Conservation (phyloP, 164 flowering plant species). For the Liriodendron chinense region DNA sequence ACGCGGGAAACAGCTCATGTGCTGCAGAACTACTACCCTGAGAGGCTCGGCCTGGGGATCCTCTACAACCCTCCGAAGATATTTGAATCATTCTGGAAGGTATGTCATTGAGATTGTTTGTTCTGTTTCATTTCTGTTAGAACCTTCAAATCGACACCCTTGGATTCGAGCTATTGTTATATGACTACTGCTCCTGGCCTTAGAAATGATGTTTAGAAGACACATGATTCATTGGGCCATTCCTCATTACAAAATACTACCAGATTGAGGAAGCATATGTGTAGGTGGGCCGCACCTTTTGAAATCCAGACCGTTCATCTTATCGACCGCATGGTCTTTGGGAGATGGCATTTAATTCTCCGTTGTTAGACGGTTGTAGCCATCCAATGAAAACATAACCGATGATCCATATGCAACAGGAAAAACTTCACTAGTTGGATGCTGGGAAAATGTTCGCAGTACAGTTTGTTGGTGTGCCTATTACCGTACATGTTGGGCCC, state of each 20-base stretch:
- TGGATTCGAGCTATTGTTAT: too few relatives aligned
- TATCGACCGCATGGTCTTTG: too few relatives aligned
- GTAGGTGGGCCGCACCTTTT: not conserved
- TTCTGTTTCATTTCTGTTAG: not conserved
- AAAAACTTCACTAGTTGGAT: too few relatives aligned
- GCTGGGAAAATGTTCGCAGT: too few relatives aligned
- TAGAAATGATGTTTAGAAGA: not conserved
- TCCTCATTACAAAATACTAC: not conserved
- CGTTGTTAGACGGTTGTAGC: too few relatives aligned
- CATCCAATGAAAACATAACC: too few relatives aligned
- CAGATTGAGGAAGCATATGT: not conserved
- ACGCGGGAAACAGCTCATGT: constrained; percentile 59
- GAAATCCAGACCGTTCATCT: too few relatives aligned
- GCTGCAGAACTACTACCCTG: constrained; percentile 83
- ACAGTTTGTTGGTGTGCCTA: too few relatives aligned
- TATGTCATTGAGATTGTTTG: constrained; percentile 12
- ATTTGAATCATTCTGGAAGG: constrained; percentile 78
- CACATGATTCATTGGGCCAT: not conserved
- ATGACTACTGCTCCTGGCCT: too few relatives aligned
- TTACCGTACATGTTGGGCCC: too few relatives aligned
- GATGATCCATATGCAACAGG: too few relatives aligned
- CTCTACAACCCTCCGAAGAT: constrained; percentile 77
- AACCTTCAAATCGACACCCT: not conserved
- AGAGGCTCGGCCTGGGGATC: constrained; percentile 67
- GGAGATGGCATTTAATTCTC: too few relatives aligned